Evolutionary conservation across 73 alveolate species (phyloP).

Genomic region (Paramecium biaurelia): DNA sequence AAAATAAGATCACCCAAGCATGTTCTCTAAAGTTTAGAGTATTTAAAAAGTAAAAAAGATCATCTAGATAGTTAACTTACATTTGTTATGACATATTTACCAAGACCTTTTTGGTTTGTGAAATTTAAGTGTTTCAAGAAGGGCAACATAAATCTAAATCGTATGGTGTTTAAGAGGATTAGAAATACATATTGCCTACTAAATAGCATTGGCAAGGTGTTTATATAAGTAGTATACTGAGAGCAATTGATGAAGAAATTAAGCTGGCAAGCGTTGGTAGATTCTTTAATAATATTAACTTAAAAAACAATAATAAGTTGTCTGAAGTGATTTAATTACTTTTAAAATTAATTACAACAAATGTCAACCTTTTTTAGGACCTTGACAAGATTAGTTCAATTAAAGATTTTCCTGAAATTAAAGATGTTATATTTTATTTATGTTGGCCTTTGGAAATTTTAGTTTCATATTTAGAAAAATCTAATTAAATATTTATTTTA

Average conservation of each 20-base stretch:
- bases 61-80: neutral
- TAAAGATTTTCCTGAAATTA: neutral
- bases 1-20: neutral
- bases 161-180: neutral
- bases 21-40: neutral
- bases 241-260: neutral
- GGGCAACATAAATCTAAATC: neutral
- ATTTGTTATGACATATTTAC: neutral
- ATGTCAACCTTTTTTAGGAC: neutral
- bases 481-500: neutral
- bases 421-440: neutral
- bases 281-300: neutral
- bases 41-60: neutral
- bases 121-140: neutral
- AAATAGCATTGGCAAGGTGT: slow-evolving; percentile 13
- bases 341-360: neutral
- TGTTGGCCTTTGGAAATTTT: neutral
- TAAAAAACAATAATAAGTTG: neutral
- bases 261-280: neutral
- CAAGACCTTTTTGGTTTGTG: neutral
- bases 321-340: neutral
- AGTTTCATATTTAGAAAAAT: neutral
- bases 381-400: neutral
- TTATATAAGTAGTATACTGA: neutral
- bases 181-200: neutral